Base-by-base conservation (phyloP, 306 rosid genomes). In the Prunus campanulata region DNA sequence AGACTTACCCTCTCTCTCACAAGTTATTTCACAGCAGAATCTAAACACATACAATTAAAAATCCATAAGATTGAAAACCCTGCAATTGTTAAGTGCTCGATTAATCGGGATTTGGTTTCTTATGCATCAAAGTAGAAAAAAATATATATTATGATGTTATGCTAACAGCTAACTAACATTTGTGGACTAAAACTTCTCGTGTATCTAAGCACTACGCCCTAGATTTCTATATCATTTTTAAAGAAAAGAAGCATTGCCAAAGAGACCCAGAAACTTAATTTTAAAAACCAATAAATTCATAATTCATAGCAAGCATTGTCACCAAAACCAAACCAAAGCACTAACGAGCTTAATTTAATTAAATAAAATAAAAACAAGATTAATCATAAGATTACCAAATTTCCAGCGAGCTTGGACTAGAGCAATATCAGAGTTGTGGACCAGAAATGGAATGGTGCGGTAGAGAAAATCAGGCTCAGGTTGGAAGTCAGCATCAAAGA, bases 391-490 rank as follows among this genome's bases (percentile, higher is more conserved):
- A 19, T 57, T 86, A 92, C 96, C 93, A n/a, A 92, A 94, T 82
- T 85, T 89, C 98, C 97, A 92, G 30, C 98, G 92, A 72, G 97
- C 91, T 87, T 94, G 98, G 68, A 92, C 93, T 2, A 94, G 91
- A 52, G 90, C 96, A 19, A 94, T 72, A 25, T 89, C 78, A 3
- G 91, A 86, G 62, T 92, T 92, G 68, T 86, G 91, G 66, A 74
- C 72, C 1, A 94, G 88, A 77, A 92, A 90, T 13, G 97, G 98
- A 7, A 92, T 66, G 79, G 95, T 62, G 42, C 92, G 96, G 83
- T 80, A 74, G 10, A 94, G 93, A 68, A 87, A 94, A 74, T 92
- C 85, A 27, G 98, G 87, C 16, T 92, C 97, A 9, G 98, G 98
- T 69, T 94, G 98, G 80, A 94, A 94, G 77, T 94, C 98, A 30